Conservation (phyloP, 2,329 filamentous ascomycete genomes). For the Pseudopyrenochaeta lycopersici region DNA sequence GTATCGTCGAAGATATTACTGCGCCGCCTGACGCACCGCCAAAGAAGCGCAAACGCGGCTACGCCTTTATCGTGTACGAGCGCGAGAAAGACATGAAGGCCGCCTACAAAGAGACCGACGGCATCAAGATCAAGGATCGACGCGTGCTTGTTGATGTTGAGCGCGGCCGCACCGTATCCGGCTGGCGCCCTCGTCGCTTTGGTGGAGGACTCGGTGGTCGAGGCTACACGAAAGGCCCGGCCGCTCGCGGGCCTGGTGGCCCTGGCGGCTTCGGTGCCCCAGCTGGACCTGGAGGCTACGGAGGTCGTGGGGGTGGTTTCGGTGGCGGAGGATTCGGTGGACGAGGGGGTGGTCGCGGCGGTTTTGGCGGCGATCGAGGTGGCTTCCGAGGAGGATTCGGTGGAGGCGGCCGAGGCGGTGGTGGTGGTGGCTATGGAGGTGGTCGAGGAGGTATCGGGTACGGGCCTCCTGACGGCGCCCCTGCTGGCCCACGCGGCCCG, state of each 20-base stretch:
- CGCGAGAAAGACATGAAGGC: conserved; percentile 99
- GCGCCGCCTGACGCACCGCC: conserved; percentile 68
- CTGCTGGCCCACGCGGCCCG: conserved; percentile 57
- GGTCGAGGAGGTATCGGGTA: conserved; percentile 58
- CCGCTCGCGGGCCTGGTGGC: conserved; percentile 76
- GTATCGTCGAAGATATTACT: conserved; percentile 82
- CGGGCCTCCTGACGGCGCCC: conserved; percentile 57
- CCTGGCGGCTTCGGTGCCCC: conserved; percentile 66
- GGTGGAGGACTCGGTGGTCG: conserved; percentile 92
- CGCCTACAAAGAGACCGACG: conserved; percentile 88
- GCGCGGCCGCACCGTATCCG: conserved; percentile 90
- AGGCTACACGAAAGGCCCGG: conserved; percentile 85
- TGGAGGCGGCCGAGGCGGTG: conserved; percentile 56
- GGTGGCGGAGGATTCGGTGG: conserved; percentile 57
- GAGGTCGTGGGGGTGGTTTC: conserved; percentile 64
- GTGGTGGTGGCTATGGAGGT: conserved; percentile 43
- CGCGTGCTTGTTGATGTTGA: conserved; percentile 95
- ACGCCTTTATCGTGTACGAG: conserved; percentile 97
- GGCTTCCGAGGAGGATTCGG: conserved; percentile 56
- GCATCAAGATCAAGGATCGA: conserved; percentile 90
- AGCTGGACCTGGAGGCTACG: conserved; percentile 60
- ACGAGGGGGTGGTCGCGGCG: conserved; percentile 61
- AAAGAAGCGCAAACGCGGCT: conserved; percentile 79
- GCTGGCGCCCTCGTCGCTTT: conserved; percentile 90
- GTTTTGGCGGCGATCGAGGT: conserved; percentile 58